Percentiles rank a stretch among this genome's conserved stretches.
phyloP scores from a whole-genome alignment of 1,284 basidiomycete genomes.

The Pisolithus thermaeus region DNA sequence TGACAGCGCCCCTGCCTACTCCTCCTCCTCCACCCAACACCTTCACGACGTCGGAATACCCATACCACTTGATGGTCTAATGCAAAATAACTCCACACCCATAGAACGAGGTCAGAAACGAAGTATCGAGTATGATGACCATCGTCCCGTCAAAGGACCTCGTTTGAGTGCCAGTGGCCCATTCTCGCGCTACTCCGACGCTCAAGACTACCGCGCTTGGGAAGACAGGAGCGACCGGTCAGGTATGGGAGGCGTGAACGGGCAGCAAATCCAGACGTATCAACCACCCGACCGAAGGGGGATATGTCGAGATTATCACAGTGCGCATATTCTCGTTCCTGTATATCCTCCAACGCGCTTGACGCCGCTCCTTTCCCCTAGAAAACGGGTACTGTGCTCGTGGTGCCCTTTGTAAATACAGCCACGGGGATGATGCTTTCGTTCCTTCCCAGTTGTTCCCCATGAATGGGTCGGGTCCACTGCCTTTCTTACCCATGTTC shows the following conservation, averaged over 20 bases:
- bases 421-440: conserved; percentile 81
- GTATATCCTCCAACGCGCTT: conserved; percentile 4
- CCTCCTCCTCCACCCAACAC: conserved; percentile 31
- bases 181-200: conserved; percentile 54
- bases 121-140: conserved; percentile 53
- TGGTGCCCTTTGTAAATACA: conserved; percentile 87
- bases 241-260: conserved; percentile 33
- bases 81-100: conserved; percentile 41
- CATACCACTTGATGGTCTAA: conserved; percentile 65
- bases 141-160: conserved; percentile 65
- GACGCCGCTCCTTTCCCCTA: conserved; percentile 25
- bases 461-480: conserved; percentile 36
- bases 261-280: conserved; percentile 50
- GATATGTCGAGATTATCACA: conserved; percentile 85
- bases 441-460: conserved; percentile 62
- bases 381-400: conserved; percentile 89
- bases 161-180: conserved; percentile 56
- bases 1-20: conserved; percentile 31
- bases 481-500: conserved; percentile 68
- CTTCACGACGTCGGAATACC: conserved; percentile 61
- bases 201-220: conserved; percentile 36
- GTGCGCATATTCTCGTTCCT: conserved; percentile 44
- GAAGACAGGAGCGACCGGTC: conserved; percentile 32
- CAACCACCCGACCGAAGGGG: conserved; percentile 65
- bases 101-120: conserved; percentile 60